Base-by-base conservation (phyloP, 2,329 filamentous ascomycete species). In the Colletotrichum zoysiae region DNA sequence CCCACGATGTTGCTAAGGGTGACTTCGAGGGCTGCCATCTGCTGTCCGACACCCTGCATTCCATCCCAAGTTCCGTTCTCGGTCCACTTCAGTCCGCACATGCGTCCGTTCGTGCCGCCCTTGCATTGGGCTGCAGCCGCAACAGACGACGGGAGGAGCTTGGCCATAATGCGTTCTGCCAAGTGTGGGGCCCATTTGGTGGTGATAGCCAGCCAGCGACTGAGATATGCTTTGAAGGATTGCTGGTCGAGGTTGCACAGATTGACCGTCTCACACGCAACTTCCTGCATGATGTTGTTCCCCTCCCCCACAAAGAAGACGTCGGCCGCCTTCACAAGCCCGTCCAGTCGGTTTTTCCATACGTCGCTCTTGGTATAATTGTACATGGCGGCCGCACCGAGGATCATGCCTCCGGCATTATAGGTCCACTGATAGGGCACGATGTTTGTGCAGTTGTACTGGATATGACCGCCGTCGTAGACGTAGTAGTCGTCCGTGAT, bases 1-100 rank as follows among this genome's bases (percentile, higher is more conserved):
- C 83, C 75, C 61, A 92, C 87, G 78, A 91, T 84, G 75, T 89
- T 90, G 48, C 87, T 86, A 57, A 93, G 85, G 8, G 92, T 86
- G 12, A 92, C 84, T 76, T 92, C 89, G 78, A 93, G 82, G 2
- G 88, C 90, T 1, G 88, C 86, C 91, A 93, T 93, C 80, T 93
- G 90, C 78, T 93, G 90, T 6, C 91, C 91, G 2, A 93, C 87
- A 8, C 91, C 91, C 8, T 84, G 86, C 1, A 83, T 84, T 33
- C 88, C 88, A 77, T 92, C 90, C 80, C 86, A 92, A 11, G 80
- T 79, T 0, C 80, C 82, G 67, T 84, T 81, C 65, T 86, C 83
- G 57, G 85, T 86, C 89, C 90, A 92, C 71, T 86, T 86, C 65
- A 89, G 79, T 11, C 90, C 88, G 75, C 89, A 92, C 84, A 89